Conservation (phyloP, 2,329 filamentous ascomycete species). For the Cercospora sp. region DNA sequence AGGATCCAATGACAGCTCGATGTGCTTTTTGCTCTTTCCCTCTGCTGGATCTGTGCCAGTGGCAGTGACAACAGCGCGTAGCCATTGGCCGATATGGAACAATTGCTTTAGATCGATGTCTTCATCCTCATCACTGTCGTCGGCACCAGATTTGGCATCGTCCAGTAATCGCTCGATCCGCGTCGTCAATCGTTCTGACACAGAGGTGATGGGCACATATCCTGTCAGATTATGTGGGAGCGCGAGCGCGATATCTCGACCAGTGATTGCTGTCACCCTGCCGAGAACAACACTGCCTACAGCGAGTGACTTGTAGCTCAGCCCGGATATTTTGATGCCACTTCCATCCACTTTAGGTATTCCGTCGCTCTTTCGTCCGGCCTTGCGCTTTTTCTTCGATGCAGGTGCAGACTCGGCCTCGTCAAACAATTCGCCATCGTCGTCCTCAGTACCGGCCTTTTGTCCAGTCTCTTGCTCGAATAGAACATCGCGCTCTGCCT, state of each 20-base stretch:
- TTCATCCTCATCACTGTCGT: slow-evolving; percentile 55
- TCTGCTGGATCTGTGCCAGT: slow-evolving; percentile 65
- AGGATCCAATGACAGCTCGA: slow-evolving; percentile 84
- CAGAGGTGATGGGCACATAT: slow-evolving; percentile 86
- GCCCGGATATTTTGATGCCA: slow-evolving; percentile 50
- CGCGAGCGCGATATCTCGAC: slow-evolving; percentile 75
- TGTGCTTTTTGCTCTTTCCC: slow-evolving; percentile 72
- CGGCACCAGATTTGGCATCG: slow-evolving; percentile 54
- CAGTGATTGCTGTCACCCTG: slow-evolving; percentile 78
- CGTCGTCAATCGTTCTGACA: slow-evolving; percentile 76
- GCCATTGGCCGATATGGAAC: slow-evolving; percentile 82
- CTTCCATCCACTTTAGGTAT: slow-evolving; percentile 44
- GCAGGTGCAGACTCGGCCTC: slow-evolving; percentile 39
- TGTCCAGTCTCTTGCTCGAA: slow-evolving; percentile 76
- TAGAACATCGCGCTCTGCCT: slow-evolving; percentile 87
- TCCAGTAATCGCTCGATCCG: slow-evolving; percentile 69
- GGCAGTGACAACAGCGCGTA: slow-evolving; percentile 79
- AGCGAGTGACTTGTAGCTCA: slow-evolving; percentile 76
- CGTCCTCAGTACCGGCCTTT: slow-evolving; percentile 57
- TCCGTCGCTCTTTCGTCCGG: slow-evolving; percentile 14
- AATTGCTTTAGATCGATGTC: slow-evolving; percentile 72
- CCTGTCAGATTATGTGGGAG: slow-evolving; percentile 92
- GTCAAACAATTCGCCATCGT: slow-evolving; percentile 50
- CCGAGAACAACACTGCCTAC: slow-evolving; percentile 86
- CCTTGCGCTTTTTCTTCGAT: slow-evolving; percentile 56